A percentile compares a stretch with the other conserved stretches of the same genome.
phyloP scores from a whole-genome alignment of 495 filamentous ascomycete species.

The Aspergillus funiculosus region DNA sequence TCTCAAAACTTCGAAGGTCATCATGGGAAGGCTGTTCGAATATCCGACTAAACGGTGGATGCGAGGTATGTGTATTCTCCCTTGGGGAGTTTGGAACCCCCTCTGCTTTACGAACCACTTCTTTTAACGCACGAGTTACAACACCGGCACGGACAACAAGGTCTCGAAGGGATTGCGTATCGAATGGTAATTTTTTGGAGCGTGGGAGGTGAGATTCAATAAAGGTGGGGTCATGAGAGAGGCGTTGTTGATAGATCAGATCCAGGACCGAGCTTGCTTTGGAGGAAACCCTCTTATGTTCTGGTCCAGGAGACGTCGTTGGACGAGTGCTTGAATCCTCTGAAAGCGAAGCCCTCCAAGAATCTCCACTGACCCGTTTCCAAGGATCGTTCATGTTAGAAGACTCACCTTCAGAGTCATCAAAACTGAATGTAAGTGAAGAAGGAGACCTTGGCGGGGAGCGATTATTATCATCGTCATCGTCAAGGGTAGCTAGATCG shows the following conservation, averaged over 20 bases:
- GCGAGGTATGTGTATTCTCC: slow-evolving; percentile 24
- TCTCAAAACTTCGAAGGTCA: slow-evolving; percentile 29
- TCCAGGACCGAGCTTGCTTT: slow-evolving; percentile 78
- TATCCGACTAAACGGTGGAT: slow-evolving; percentile 43
- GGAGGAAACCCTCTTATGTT: slow-evolving; percentile 45
- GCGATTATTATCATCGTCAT: slow-evolving; percentile 56
- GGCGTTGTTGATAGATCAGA: slow-evolving; percentile 66
- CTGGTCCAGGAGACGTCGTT: slow-evolving; percentile 19
- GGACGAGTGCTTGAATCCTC: slow-evolving; percentile 17
- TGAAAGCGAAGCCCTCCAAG: slow-evolving; percentile 29
- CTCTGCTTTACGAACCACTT: slow-evolving; percentile 74
- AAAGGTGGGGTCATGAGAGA: slow-evolving; percentile 43
- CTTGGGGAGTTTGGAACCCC: slow-evolving; percentile 59
- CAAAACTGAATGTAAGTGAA: slow-evolving; percentile 49
- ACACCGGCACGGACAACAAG: slow-evolving; percentile 78
- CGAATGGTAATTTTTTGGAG: slow-evolving; percentile 79
- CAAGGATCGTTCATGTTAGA: slow-evolving; percentile 27
- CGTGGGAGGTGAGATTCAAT: slow-evolving; percentile 39
- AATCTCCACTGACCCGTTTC: slow-evolving; percentile 34
- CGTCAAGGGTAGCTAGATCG: slow-evolving; percentile 75
- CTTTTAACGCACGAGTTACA: slow-evolving; percentile 65
- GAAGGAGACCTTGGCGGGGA: slow-evolving; percentile 47
- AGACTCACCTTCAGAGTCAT: slow-evolving; percentile 57
- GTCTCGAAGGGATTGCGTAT: slow-evolving; percentile 81
- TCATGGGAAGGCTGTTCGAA: slow-evolving; percentile 38